Conservation (phyloP, 768 basidiomycete species). For the Calocybe cyanea region DNA sequence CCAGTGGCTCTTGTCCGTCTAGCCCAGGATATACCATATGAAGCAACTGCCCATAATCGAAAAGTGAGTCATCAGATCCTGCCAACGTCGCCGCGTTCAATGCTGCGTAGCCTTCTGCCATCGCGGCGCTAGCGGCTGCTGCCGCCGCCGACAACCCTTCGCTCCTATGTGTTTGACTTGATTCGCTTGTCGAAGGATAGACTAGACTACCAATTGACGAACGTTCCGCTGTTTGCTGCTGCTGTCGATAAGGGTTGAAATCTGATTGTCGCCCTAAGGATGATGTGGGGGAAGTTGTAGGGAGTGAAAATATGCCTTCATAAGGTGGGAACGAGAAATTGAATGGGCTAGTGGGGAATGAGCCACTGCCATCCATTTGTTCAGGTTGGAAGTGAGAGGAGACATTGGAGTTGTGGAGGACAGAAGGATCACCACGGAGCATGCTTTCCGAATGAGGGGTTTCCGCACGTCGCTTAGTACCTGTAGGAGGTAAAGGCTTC, state of each 20-base stretch:
- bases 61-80: conserved; percentile 47
- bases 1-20: conserved; percentile 35
- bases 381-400: conserved; percentile 20
- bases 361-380: conserved; percentile 33
- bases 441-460: conserved; percentile 78
- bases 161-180: conserved; percentile 21
- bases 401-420: conserved; percentile 34
- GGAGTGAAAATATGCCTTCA: conserved; percentile 59
- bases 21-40: conserved; percentile 58
- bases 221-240: conserved; percentile 13
- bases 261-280: conserved; percentile 17
- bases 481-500: conserved; percentile 60
- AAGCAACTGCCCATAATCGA: conserved; percentile 67
- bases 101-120: conserved; percentile 72
- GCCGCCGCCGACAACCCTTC: conserved; percentile 65
- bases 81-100: conserved; percentile 51
- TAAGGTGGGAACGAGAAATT: conserved; percentile 70
- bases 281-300: conserved; percentile 25
- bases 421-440: conserved; percentile 73
- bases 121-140: conserved; percentile 59
- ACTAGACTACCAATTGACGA: conserved; percentile 18
- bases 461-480: conserved; percentile 79
- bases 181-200: conserved; percentile 24
- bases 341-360: conserved; percentile 68
- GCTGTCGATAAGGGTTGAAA: conserved; percentile 13